Conservation (phyloP, 495 filamentous ascomycete species). For the Penicillium egyptiacum region DNA sequence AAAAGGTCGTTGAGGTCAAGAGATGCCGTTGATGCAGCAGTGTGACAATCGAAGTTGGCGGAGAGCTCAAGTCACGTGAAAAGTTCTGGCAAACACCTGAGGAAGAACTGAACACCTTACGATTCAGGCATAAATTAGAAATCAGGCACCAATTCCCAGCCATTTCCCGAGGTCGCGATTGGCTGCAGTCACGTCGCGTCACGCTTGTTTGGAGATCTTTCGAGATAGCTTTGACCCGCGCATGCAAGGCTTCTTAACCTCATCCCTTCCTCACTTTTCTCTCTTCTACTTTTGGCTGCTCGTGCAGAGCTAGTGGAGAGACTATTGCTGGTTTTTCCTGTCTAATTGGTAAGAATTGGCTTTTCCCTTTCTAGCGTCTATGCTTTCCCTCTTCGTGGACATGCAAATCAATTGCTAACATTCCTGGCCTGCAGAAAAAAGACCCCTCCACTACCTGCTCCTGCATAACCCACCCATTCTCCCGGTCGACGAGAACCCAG, state of each 20-base stretch:
- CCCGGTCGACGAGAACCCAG: conserved; percentile 30
- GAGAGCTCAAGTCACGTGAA: conserved; percentile 4
- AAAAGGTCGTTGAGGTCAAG: neutral
- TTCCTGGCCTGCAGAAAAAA: conserved; percentile 29
- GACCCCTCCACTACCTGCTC: conserved; percentile 18
- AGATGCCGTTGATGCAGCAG: conserved; percentile 2
- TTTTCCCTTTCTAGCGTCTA: conserved; percentile 1
- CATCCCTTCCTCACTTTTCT: conserved; percentile 23
- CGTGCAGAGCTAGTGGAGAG: conserved; percentile 19
- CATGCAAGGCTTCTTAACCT: conserved; percentile 42
- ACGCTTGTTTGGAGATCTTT: conserved; percentile 42
- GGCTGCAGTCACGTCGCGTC: conserved; percentile 51
- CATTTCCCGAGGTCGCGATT: conserved; percentile 35
- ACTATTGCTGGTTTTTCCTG: conserved; percentile 16
- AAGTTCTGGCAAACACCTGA: neutral
- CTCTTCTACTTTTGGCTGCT: conserved; percentile 24
- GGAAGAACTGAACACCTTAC: neutral
- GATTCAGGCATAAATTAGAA: neutral
- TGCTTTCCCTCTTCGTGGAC: conserved; percentile 5
- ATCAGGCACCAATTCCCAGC: neutral
- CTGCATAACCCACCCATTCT: conserved; percentile 32
- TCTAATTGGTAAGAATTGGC: conserved; percentile 17
- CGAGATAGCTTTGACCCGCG: conserved; percentile 36
- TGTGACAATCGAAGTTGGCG: conserved; percentile 1
- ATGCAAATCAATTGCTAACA: conserved; percentile 23